Evolutionary conservation across 2,329 filamentous ascomycete genomes (phyloP).

Genomic region (Fusarium sp.): DNA sequence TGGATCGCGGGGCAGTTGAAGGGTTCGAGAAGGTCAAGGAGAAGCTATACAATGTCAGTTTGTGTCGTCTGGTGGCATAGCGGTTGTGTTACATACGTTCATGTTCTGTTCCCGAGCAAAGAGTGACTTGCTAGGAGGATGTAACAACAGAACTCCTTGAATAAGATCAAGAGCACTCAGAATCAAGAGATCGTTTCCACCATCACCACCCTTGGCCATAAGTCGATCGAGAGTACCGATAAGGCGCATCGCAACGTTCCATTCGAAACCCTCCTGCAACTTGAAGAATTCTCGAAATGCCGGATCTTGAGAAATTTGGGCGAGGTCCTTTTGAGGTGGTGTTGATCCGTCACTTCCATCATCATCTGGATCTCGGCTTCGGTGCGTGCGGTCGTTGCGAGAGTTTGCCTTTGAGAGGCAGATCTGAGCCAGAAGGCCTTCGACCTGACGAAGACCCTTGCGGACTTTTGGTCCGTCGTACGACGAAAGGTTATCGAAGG

Average conservation of each 20-base stretch:
- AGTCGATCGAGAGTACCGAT: constrained; percentile 88
- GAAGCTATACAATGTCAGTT: constrained; percentile 63
- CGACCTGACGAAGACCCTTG: constrained; percentile 93
- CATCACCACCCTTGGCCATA: constrained; percentile 83
- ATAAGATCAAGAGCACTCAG: constrained; percentile 88
- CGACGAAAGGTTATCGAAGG: constrained; percentile 96
- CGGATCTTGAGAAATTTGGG: constrained; percentile 80
- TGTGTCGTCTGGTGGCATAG: background rate
- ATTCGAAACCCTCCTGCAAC: constrained; percentile 95
- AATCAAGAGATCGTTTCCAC: constrained; percentile 88
- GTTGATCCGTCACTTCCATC: constrained; percentile 54
- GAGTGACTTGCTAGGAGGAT: constrained; percentile 87
- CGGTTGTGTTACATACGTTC: constrained; percentile 70
- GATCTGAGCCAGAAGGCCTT: constrained; percentile 93
- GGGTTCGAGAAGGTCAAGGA: constrained; percentile 93
- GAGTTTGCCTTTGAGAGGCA: constrained; percentile 76
- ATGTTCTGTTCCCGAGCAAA: constrained; percentile 93
- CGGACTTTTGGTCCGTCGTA: constrained; percentile 90
- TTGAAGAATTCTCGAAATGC: constrained; percentile 97
- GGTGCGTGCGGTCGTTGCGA: constrained; percentile 33
- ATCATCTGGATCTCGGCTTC: constrained; percentile 43
- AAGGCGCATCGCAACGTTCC: constrained; percentile 91
- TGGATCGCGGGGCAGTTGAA: constrained; percentile 93
- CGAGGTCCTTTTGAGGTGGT: constrained; percentile 69
- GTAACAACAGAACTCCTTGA: constrained; percentile 87